Base-by-base conservation (phyloP, 2,329 filamentous ascomycete species). In the Rugonectria rugulosa region DNA sequence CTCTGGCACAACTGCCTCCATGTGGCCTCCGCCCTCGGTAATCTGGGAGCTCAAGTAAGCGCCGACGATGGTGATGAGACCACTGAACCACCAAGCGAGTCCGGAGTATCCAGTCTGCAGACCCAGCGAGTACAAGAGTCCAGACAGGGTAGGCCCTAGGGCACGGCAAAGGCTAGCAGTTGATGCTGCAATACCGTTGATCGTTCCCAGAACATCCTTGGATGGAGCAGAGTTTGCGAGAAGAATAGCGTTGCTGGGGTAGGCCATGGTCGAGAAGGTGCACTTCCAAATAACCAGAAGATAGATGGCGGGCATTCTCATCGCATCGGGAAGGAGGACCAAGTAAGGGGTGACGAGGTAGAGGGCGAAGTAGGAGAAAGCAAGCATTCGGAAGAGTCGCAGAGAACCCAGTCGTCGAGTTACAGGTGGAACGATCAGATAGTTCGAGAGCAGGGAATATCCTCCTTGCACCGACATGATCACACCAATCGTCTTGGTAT, bases 131-230 rank as follows among this genome's bases (percentile, higher is more conserved):
- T 97, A 96, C 20, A 98, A 81, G 23, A 92, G 78, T 2, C 95
- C 95, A 3, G 93, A 96, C 3, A 97, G 78, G 0, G 91, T 93
- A 2, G 95, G 95, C 0, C 94, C 94, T 59, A 97, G 88, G 0
- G 92, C 92, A 50, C 95, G 86, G 72, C 89, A 93, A 40, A 97
- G 78, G 70, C 92, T 97, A 4, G 95, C 95, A 2, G 91, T 92
- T 2, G 93, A 97, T 24, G 92, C 92, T 1, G 93, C 93, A 11
- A 93, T 88, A 15, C 95, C 95, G 67, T 98, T 98, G 73, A 99
- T 89, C 1, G 90, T 93, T 3, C 95, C 95, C 2, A 98, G 85
- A 1, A 96, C 90, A 44, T 91, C 84, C 52, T 89, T 89, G 7
- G 89, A 93, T 0, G 92, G 91, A 0, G 93, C 90, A 14, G 92